These are phyloP conservation scores for Dactylellina leptospora DNA, from an alignment of 2,329 filamentous ascomycete genomes.

Conservation along the genomic window DNA sequence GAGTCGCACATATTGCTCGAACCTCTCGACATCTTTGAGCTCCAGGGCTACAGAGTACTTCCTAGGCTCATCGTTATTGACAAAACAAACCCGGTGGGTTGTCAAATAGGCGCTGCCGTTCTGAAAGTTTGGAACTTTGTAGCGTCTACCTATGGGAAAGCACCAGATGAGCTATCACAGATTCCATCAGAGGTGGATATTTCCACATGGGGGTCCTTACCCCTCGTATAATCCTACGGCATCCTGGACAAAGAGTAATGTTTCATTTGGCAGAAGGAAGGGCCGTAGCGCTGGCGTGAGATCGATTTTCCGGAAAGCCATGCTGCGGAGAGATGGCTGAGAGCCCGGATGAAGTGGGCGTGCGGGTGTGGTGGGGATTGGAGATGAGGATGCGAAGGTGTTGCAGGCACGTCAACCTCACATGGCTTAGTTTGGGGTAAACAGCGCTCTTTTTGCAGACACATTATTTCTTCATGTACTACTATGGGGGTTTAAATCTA, in stretches of 20 bases:
- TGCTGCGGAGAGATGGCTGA: conserved; percentile 17
- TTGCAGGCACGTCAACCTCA: background rate
- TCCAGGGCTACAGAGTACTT: conserved; percentile 85
- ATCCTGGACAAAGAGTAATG: conserved; percentile 94
- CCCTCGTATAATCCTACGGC: conserved; percentile 97
- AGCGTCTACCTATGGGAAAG: conserved; percentile 71
- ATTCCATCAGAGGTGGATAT: too few species aligned
- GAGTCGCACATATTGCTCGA: conserved; percentile 79
- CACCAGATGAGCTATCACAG: conserved; percentile 49
- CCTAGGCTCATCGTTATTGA: conserved; percentile 85
- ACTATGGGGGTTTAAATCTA: conserved; percentile 14
- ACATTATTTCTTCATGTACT: background rate
- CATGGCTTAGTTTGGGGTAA: background rate
- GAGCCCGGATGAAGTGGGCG: conserved; percentile 3
- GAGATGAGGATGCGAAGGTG: background rate
- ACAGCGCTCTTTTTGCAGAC: background rate
- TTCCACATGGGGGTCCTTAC: conserved; percentile 73
- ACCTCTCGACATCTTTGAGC: conserved; percentile 87
- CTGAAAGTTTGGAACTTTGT: conserved; percentile 91
- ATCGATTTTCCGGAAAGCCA: conserved; percentile 69
- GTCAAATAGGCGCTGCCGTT: conserved; percentile 97
- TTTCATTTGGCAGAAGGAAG: conserved; percentile 89
- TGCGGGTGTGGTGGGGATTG: too few species aligned
- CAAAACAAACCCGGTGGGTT: conserved; percentile 93
- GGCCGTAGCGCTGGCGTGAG: conserved; percentile 95